phyloP scores from a whole-genome alignment of 305 asterid genomes.

The Fraxinus ornus region DNA sequence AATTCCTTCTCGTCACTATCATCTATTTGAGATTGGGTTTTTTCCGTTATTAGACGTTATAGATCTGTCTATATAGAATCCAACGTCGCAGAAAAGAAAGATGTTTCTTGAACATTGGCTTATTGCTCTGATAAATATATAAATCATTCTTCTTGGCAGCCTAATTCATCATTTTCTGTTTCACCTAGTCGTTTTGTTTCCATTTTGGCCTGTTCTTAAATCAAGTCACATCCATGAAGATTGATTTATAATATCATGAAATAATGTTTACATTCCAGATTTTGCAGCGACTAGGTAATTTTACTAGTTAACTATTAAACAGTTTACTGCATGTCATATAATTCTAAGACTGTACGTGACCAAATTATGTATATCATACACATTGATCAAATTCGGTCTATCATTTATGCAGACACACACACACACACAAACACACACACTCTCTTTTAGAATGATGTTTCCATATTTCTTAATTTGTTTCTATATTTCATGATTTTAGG shows the following conservation, averaged over 20 bases:
- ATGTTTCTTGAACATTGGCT: background rate
- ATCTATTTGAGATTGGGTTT: background rate
- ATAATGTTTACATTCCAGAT: background rate
- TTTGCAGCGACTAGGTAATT: background rate
- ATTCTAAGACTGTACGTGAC: background rate
- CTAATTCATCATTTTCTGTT: background rate
- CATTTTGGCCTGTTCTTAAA: background rate
- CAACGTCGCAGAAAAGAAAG: background rate
- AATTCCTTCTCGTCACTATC: background rate
- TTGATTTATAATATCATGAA: background rate
- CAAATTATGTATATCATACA: background rate
- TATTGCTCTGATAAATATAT: background rate
- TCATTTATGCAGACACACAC: background rate
- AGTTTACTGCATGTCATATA: background rate
- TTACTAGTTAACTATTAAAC: background rate
- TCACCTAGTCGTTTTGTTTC: background rate
- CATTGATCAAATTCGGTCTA: background rate
- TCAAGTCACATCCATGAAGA: background rate
- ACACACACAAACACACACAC: background rate
- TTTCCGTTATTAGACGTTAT: background rate
- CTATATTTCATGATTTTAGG: conserved; percentile 41
- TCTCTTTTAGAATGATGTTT: background rate
- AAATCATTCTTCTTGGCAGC: background rate
- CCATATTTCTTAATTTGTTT: conserved; percentile 8
- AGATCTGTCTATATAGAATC: background rate